Percentiles rank a stretch among this genome's conserved stretches.
Evolutionary conservation across 495 filamentous ascomycete genomes (phyloP).

Genomic region (Barbatosphaeria neglecta): DNA sequence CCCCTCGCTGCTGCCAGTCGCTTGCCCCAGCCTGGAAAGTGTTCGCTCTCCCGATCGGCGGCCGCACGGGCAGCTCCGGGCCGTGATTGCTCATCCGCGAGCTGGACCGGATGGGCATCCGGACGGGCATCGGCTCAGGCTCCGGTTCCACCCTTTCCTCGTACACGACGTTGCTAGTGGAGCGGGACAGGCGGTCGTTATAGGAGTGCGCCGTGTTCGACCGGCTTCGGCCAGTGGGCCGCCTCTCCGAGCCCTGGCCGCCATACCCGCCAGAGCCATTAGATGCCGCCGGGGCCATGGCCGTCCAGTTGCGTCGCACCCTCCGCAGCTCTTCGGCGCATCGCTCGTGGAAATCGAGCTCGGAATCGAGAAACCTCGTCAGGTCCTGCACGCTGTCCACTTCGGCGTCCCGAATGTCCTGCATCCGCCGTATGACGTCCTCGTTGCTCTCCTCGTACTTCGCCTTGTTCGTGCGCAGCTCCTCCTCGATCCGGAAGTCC

Average conservation of each 20-base stretch:
- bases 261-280: slow-evolving; percentile 9
- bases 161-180: slow-evolving; percentile 20
- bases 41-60: slow-evolving; percentile 23
- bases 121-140: slow-evolving; percentile 26
- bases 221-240: slow-evolving; percentile 26
- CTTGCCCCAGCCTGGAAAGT: slow-evolving; percentile 23
- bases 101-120: slow-evolving; percentile 53
- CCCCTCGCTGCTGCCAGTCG: slow-evolving; percentile 19
- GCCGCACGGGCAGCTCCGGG: slow-evolving; percentile 26
- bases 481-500: slow-evolving; percentile 87
- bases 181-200: slow-evolving; percentile 26
- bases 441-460: slow-evolving; percentile 96
- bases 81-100: background rate
- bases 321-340: slow-evolving; percentile 61
- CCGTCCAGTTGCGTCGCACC: slow-evolving; percentile 36
- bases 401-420: slow-evolving; percentile 91
- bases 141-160: slow-evolving; percentile 18
- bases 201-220: slow-evolving; percentile 36
- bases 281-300: slow-evolving; percentile 14
- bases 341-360: slow-evolving; percentile 82
- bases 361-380: slow-evolving; percentile 72
- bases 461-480: slow-evolving; percentile 79
- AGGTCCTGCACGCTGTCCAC: slow-evolving; percentile 73
- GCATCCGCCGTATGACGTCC: slow-evolving; percentile 86
- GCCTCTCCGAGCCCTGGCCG: slow-evolving; percentile 6